These are phyloP conservation scores for Arbutus unedo DNA, from an alignment of 148 eudicot species.

Conservation along the genomic window DNA sequence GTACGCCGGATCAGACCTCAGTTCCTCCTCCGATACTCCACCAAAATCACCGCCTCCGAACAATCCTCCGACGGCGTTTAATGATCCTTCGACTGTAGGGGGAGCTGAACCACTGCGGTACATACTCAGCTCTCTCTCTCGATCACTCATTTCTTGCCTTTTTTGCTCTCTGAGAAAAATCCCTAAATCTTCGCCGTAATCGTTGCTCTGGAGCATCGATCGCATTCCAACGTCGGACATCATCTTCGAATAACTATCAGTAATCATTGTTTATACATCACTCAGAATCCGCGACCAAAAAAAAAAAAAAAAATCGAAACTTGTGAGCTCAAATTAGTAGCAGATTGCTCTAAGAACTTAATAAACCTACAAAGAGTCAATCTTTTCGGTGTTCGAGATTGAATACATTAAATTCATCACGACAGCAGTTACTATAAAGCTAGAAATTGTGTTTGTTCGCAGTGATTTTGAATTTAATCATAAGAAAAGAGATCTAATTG, in stretches of 20 bases:
- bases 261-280: conserved; percentile 34
- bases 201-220: conserved; percentile 37
- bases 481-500: background rate
- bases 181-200: conserved; percentile 51
- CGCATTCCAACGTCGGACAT: conserved; percentile 56
- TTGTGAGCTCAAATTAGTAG: conserved; percentile 1
- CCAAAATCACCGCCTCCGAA: conserved; percentile 26
- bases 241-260: conserved; percentile 36
- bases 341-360: conserved; percentile 11
- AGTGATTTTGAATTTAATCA: background rate
- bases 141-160: conserved; percentile 34
- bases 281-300: background rate
- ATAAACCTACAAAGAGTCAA: conserved; percentile 13
- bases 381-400: background rate
- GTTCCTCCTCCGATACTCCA: conserved; percentile 44
- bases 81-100: conserved; percentile 63
- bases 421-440: background rate
- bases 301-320: background rate
- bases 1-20: conserved; percentile 67
- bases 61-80: conserved; percentile 43
- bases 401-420: conserved; percentile 13
- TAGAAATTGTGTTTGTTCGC: background rate
- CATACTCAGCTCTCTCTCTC: conserved; percentile 41
- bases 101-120: conserved; percentile 78
- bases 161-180: conserved; percentile 37